phyloP scores from a whole-genome alignment of 2,329 filamentous ascomycete species.

The Thelonectria olida region DNA sequence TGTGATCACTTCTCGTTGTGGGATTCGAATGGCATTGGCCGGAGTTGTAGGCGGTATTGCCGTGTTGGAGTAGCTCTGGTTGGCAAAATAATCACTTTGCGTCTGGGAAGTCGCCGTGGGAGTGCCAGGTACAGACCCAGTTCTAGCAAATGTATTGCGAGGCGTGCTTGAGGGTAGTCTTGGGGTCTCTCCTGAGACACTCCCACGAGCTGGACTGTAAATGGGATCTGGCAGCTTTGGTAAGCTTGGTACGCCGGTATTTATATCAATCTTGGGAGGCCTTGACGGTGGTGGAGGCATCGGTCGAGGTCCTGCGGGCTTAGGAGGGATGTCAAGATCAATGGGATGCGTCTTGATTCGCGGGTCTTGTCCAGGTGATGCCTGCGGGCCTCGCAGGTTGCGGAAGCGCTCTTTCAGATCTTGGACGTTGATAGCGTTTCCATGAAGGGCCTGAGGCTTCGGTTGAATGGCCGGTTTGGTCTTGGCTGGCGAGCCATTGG shows the following conservation, averaged over 20 bases:
- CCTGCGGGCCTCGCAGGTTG: conserved; percentile 58
- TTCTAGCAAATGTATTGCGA: conserved; percentile 70
- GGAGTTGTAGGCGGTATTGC: conserved; percentile 46
- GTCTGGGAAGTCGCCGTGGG: conserved; percentile 39
- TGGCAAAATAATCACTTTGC: conserved; percentile 46
- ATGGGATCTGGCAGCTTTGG: conserved; percentile 79
- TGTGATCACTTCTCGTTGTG: conserved; percentile 68
- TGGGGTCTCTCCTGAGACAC: conserved; percentile 70
- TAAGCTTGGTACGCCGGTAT: conserved; percentile 64
- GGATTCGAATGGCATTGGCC: conserved; percentile 56
- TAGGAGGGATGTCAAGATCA: conserved; percentile 48
- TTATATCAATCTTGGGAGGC: conserved; percentile 57
- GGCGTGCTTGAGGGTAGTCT: conserved; percentile 72
- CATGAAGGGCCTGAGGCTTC: conserved; percentile 74
- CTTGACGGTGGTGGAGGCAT: conserved; percentile 60
- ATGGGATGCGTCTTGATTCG: conserved; percentile 58
- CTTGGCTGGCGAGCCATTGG: conserved; percentile 38
- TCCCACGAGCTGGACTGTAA: conserved; percentile 81
- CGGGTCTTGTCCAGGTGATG: conserved; percentile 58
- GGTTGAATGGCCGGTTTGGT: conserved; percentile 65
- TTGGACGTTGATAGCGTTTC: conserved; percentile 58
- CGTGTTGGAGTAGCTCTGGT: conserved; percentile 39
- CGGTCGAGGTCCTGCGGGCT: conserved; percentile 58
- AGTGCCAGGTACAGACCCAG: conserved; percentile 54
- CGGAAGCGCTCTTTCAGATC: conserved; percentile 68